These are phyloP conservation scores for Bryoerythrophyllum caledonicum DNA, from an alignment of 225 moss, liverwort and hornwort species.

Conservation along the genomic window DNA sequence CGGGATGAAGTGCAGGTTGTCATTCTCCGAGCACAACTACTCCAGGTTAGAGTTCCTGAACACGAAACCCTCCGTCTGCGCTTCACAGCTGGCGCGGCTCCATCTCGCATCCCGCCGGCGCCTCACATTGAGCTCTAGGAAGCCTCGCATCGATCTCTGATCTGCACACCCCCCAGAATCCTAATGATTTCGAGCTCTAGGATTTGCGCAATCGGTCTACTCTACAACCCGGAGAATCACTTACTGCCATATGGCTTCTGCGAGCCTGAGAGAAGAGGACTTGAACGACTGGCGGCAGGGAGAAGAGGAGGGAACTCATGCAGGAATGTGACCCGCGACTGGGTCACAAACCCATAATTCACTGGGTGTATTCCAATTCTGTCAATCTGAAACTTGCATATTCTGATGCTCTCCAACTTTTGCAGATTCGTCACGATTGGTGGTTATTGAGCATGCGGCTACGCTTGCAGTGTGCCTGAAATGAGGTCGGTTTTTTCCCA, in stretches of 20 bases:
- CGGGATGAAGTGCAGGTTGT: conserved; percentile 27
- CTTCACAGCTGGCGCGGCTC: conserved; percentile 21
- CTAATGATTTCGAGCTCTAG: background rate
- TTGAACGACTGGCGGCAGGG: background rate
- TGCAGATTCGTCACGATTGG: background rate
- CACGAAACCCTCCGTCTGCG: conserved; percentile 32
- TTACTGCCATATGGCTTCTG: no score
- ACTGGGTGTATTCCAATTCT: background rate
- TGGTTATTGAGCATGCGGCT: background rate
- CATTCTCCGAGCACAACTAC: conserved; percentile 18
- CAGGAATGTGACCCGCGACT: background rate
- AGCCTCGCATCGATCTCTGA: no score
- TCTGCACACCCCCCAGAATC: background rate
- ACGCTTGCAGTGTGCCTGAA: background rate
- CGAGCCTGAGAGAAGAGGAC: background rate
- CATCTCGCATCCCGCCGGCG: conserved; percentile 21
- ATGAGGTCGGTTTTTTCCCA: background rate
- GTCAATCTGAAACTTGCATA: background rate
- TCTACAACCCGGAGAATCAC: no score
- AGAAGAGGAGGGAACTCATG: background rate
- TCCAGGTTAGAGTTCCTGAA: conserved; percentile 28
- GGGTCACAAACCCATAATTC: no score
- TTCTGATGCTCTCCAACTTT: no score
- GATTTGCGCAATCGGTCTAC: no score
- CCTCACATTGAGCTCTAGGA: background rate